Percentiles rank a stretch among this genome's conserved stretches.
phyloP scores from a whole-genome alignment of 805 yeast species.

The Candida coleopterorum region DNA sequence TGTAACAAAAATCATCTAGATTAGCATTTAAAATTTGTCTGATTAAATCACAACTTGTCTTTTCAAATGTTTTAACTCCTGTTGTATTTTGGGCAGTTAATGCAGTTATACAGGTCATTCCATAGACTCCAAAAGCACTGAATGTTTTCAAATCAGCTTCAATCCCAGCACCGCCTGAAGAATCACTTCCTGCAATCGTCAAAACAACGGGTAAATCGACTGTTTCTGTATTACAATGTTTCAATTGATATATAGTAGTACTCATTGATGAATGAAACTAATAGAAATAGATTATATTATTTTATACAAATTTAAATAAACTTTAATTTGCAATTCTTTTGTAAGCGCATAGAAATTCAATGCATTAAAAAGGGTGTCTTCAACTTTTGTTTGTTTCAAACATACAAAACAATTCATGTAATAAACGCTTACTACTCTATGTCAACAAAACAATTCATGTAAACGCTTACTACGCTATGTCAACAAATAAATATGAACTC shows the following conservation, averaged over 20 bases:
- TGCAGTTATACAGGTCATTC: slow-evolving; percentile 71
- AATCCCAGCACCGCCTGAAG: slow-evolving; percentile 88
- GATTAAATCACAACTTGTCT: slow-evolving; percentile 42
- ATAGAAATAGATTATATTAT: too few species aligned
- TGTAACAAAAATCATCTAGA: slow-evolving; percentile 50
- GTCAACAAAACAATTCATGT: too few species aligned
- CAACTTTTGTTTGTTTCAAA: too few species aligned
- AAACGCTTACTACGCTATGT: too few species aligned
- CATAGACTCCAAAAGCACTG: slow-evolving; percentile 70
- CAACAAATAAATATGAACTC: too few species aligned
- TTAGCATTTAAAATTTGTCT: slow-evolving; percentile 47
- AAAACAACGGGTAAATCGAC: slow-evolving; percentile 17
- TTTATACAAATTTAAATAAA: neutral
- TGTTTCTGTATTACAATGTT: neutral
- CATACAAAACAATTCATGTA: too few species aligned
- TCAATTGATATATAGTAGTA: slow-evolving; percentile 9
- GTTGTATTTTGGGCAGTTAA: slow-evolving; percentile 74
- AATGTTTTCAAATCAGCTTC: slow-evolving; percentile 85
- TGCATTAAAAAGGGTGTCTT: slow-evolving; percentile 4
- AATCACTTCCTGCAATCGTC: slow-evolving; percentile 70
- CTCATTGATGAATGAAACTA: too few species aligned
- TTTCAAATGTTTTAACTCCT: slow-evolving; percentile 39
- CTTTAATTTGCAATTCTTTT: neutral
- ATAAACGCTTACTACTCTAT: too few species aligned
- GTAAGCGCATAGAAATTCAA: slow-evolving; percentile 2